Evolutionary conservation across 768 basidiomycete genomes (phyloP).

Genomic region (Mycena latifolia): DNA sequence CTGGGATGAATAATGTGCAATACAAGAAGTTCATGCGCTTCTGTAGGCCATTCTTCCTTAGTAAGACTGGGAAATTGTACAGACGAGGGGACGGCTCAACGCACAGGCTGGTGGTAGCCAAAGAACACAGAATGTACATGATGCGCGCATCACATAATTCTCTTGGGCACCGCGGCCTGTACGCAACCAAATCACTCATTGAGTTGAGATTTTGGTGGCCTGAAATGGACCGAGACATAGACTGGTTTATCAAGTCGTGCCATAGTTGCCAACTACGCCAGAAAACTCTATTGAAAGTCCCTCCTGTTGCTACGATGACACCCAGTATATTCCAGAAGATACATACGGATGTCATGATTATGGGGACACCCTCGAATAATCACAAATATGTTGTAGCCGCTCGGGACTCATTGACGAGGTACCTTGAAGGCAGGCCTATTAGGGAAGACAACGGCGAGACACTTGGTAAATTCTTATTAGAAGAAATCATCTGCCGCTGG

Average conservation of each 20-base stretch:
- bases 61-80: background rate
- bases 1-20: background rate
- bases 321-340: too few species aligned
- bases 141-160: conserved; percentile 19
- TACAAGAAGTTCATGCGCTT: background rate
- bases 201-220: conserved; percentile 31
- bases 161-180: conserved; percentile 24
- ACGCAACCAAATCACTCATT: background rate
- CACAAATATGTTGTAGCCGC: conserved; percentile 42
- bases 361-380: conserved; percentile 31
- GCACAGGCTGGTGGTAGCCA: conserved; percentile 13
- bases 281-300: background rate
- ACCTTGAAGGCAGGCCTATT: conserved; percentile 42
- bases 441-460: conserved; percentile 40
- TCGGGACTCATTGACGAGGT: conserved; percentile 31
- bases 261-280: conserved; percentile 23
- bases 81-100: background rate
- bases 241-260: conserved; percentile 27
- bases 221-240: conserved; percentile 13
- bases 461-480: conserved; percentile 40
- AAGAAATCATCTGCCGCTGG: conserved; percentile 7
- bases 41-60: background rate
- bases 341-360: conserved; percentile 47
- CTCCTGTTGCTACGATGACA: conserved; percentile 36
- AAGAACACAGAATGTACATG: conserved; percentile 3